A percentile compares a stretch with the other conserved stretches of the same genome.
Evolutionary conservation across 441 rosid genomes (phyloP).

Genomic region (Kokia cookei): DNA sequence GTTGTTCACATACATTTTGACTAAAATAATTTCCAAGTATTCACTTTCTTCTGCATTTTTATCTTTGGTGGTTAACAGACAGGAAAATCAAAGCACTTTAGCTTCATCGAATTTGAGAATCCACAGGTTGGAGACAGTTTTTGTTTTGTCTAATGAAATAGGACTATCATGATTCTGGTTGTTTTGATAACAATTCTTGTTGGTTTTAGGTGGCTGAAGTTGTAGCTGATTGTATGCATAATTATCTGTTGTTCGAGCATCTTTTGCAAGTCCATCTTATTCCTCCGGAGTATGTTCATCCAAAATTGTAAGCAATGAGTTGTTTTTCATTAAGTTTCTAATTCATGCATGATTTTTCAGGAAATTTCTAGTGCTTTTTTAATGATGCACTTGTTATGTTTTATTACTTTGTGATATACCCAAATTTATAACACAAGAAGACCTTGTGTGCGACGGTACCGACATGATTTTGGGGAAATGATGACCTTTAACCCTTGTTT

Average conservation of each 20-base stretch:
- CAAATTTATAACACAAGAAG: not conserved
- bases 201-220: constrained; percentile 75
- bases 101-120: constrained; percentile 75
- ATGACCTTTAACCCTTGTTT: not conserved
- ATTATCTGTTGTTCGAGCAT: constrained; percentile 77
- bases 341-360: not conserved
- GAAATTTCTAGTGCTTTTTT: not conserved
- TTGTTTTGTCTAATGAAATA: not conserved
- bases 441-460: not conserved
- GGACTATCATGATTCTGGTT: not conserved
- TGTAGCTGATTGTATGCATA: constrained; percentile 87
- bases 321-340: not conserved
- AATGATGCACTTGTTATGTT: not conserved
- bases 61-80: constrained; percentile 43
- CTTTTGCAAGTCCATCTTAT: constrained; percentile 71
- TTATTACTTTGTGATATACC: not conserved
- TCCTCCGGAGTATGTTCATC: constrained; percentile 66
- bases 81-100: constrained; percentile 89
- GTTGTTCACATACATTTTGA: not conserved
- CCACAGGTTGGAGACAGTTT: constrained; percentile 49
- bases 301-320: constrained; percentile 55
- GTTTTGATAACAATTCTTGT: not conserved
- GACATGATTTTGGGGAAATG: not conserved
- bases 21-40: not conserved
- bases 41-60: not conserved